Base-by-base conservation (phyloP, 108 stramenopile genomes). In the Fistulifera pelliculosa region DNA sequence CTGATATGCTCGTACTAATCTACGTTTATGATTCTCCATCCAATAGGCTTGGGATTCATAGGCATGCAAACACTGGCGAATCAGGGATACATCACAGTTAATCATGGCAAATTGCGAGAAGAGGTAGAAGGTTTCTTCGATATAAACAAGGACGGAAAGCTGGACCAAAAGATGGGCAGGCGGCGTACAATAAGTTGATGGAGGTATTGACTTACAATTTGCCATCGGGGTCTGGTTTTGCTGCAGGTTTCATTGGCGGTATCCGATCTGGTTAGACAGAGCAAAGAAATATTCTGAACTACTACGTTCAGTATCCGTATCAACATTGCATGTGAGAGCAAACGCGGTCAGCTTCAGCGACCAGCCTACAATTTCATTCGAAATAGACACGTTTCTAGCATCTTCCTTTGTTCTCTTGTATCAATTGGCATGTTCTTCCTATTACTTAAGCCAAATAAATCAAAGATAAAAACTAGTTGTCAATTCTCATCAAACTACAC, bases 71-170 rank as follows among this genome's bases (percentile, higher is more conserved):
- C 77, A 0, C 64, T 82, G 31, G 66, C 65, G 13, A 80, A 76
- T 54, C 13, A 62, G 10, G 88, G 88, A 48, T 90, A 90, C 47
- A 57, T 90, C 15, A 45, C 79, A 15, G 71, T 92, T 12, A 63
- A 85, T 70, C 84, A 87, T 58, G 68, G 40, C 6, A 78, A 75
- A 50, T 54, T 92, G 27, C 27, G 49, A 39, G 47, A 70, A 38
- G 60, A 65, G 24, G 41, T 71, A 14, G 60, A 60, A 49, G 27
- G 40, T 4, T 24, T 58, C 22, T 38, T 74, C 38, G 73, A 74
- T 68, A 45, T 74, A 24, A 62, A 74, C 58, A 49, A 65, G 41
- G 73, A 74, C 52, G 73, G 73, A 15, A 53, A 60, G 27, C 23
- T 74, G 22, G 73, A 74, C 38, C 24, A 45, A 40, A 64, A 24